Percentiles rank a stretch among this genome's conserved stretches.
These are phyloP conservation scores for Hortaea sp. DNA, from an alignment of 2,329 filamentous ascomycete species.

Conservation along the genomic window DNA sequence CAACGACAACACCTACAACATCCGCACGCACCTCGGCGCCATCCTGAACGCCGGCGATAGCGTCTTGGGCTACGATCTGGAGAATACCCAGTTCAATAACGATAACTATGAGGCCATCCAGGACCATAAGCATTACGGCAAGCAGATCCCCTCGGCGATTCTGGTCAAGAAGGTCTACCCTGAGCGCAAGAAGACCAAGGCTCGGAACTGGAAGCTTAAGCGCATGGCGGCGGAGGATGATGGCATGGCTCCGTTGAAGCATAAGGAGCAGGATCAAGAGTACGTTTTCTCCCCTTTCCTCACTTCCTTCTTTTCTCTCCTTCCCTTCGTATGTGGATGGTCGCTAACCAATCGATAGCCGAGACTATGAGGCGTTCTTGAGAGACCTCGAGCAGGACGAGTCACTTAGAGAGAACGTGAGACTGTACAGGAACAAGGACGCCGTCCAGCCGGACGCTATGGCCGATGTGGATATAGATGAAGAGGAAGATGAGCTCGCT, in stretches of 20 bases:
- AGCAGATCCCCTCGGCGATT: slow-evolving; percentile 79
- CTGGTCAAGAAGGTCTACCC: slow-evolving; percentile 96
- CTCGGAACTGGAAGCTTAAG: slow-evolving; percentile 85
- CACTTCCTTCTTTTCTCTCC: no score
- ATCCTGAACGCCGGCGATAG: slow-evolving; percentile 83
- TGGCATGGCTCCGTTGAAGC: slow-evolving; percentile 74
- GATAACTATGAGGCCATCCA: slow-evolving; percentile 75
- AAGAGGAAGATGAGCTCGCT: slow-evolving; percentile 43
- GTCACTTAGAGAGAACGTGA: slow-evolving; percentile 73
- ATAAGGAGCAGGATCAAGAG: slow-evolving; percentile 78
- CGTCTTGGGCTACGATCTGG: slow-evolving; percentile 86
- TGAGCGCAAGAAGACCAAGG: slow-evolving; percentile 61
- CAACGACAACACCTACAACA: slow-evolving; percentile 83
- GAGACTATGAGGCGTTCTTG: slow-evolving; percentile 88
- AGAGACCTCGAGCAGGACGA: slow-evolving; percentile 92
- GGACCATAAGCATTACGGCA: slow-evolving; percentile 61
- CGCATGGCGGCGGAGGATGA: slow-evolving; percentile 85
- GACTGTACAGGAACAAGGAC: slow-evolving; percentile 66
- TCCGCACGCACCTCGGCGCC: slow-evolving; percentile 78
- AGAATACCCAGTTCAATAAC: slow-evolving; percentile 88
- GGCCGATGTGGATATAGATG: slow-evolving; percentile 43
- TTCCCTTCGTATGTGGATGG: no score
- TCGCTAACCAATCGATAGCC: no score
- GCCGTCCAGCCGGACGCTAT: slow-evolving; percentile 31
- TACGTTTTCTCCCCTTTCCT: slow-evolving; percentile 38